Percentiles rank a stretch among this genome's conserved stretches.
phyloP scores from a whole-genome alignment of 345 rosid species.

The Conringia planisiliqua region DNA sequence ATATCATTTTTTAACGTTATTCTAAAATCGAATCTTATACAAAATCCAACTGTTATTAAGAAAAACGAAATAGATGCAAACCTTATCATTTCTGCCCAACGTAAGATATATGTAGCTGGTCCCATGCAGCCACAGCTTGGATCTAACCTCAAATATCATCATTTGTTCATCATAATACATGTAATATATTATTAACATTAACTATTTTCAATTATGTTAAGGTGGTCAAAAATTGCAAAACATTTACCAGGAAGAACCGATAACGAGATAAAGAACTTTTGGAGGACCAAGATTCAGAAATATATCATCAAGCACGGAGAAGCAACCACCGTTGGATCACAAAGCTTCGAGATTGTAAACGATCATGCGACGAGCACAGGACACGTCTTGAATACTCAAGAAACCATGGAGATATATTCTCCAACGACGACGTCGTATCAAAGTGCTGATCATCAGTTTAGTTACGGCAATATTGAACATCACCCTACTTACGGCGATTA shows the following conservation, averaged over 20 bases:
- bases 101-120: too few relatives aligned
- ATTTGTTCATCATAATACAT: neutral
- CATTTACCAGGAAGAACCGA: slow-evolving; percentile 93
- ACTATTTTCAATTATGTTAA: neutral
- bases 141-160: too few relatives aligned
- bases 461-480: neutral
- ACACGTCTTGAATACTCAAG: slow-evolving; percentile 38
- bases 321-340: slow-evolving; percentile 34
- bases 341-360: slow-evolving; percentile 32
- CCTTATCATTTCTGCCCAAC: too few relatives aligned
- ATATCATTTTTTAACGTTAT: neutral
- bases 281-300: slow-evolving; percentile 91
- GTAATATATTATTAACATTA: neutral
- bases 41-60: too few relatives aligned
- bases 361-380: slow-evolving; percentile 34
- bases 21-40: neutral
- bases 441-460: neutral
- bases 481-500: slow-evolving; percentile 2
- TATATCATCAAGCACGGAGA: slow-evolving; percentile 50
- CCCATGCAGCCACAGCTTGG: too few relatives aligned
- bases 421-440: slow-evolving; percentile 26
- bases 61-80: too few relatives aligned
- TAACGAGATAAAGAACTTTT: slow-evolving; percentile 84
- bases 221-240: slow-evolving; percentile 90
- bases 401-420: slow-evolving; percentile 38